Percentiles rank a stretch among this genome's conserved stretches.
Conservation (phyloP, 192 early-diverging fungal species). For the Coemansia sp. region DNA sequence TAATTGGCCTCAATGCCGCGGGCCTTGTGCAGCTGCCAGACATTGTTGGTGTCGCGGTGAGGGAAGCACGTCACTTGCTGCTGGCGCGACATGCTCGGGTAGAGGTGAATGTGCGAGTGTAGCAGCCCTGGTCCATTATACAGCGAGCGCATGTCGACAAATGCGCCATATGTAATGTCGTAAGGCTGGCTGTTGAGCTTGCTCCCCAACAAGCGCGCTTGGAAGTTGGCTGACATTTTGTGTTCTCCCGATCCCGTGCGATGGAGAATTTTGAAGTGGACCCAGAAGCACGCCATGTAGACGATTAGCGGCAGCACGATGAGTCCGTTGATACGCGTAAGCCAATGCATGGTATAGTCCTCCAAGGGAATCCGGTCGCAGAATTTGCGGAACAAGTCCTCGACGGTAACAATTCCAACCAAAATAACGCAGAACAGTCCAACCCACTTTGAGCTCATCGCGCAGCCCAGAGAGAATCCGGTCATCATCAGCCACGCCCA, state of each 20-base stretch:
- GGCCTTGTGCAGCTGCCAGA: slow-evolving; percentile 61
- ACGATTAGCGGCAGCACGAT: slow-evolving; percentile 79
- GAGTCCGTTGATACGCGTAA: slow-evolving; percentile 78
- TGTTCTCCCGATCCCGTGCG: slow-evolving; percentile 88
- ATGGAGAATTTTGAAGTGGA: slow-evolving; percentile 88
- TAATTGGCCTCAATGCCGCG: slow-evolving; percentile 38
- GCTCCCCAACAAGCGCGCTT: slow-evolving; percentile 80
- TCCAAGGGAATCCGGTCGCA: slow-evolving; percentile 71
- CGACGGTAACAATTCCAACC: slow-evolving; percentile 86
- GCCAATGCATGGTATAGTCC: slow-evolving; percentile 78
- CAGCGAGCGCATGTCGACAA: slow-evolving; percentile 34
- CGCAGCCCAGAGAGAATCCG: slow-evolving; percentile 70
- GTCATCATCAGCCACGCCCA: slow-evolving; percentile 67
- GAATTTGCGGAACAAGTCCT: slow-evolving; percentile 88
- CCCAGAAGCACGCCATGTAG: slow-evolving; percentile 87
- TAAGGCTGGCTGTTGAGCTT: slow-evolving; percentile 58
- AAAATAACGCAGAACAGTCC: slow-evolving; percentile 91
- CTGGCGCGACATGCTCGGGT: slow-evolving; percentile 67
- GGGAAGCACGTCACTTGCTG: slow-evolving; percentile 92
- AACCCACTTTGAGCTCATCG: slow-evolving; percentile 89
- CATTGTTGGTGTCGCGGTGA: slow-evolving; percentile 76
- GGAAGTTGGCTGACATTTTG: slow-evolving; percentile 91
- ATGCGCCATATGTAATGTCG: slow-evolving; percentile 44
- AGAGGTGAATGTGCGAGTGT: slow-evolving; percentile 66
- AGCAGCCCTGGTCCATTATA: slow-evolving; percentile 52